Evolutionary conservation across 306 rosid genomes (phyloP).

Genomic region (Castanopsis chinensis): DNA sequence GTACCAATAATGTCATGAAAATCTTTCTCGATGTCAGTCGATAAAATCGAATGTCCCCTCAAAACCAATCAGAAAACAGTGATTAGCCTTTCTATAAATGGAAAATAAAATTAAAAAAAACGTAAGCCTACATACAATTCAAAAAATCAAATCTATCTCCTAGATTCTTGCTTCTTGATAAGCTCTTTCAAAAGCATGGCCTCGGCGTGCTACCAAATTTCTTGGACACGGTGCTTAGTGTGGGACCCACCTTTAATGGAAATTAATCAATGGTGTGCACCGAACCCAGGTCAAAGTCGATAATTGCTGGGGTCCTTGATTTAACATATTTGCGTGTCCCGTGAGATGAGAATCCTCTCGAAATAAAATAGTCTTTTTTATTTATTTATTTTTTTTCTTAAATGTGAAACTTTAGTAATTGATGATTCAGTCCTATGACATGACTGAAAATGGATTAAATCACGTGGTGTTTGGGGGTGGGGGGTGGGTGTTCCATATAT

Average conservation of each 20-base stretch:
- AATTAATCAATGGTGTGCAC: neutral
- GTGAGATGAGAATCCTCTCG: no score
- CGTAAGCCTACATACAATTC: neutral
- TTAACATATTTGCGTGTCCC: no score
- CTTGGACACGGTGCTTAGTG: neutral
- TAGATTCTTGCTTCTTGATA: neutral
- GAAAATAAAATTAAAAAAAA: neutral
- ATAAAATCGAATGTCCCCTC: neutral
- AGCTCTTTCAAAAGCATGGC: neutral
- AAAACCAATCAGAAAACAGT: neutral
- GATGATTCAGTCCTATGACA: neutral
- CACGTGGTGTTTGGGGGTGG: no score
- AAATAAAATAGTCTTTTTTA: no score
- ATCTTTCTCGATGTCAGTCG: neutral
- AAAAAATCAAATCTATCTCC: neutral
- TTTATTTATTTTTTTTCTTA: neutral
- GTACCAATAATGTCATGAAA: no score
- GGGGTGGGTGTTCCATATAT: slow-evolving; percentile 14
- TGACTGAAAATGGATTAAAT: slow-evolving; percentile 1
- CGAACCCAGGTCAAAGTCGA: neutral
- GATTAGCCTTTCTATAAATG: neutral
- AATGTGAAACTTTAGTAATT: neutral
- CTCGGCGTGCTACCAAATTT: neutral
- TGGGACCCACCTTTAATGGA: neutral
- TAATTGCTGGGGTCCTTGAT: neutral